Percentiles rank a stretch among this genome's conserved stretches.
Evolutionary conservation across 805 yeast species (phyloP).

Genomic region (Nakazawaea pomicola): DNA sequence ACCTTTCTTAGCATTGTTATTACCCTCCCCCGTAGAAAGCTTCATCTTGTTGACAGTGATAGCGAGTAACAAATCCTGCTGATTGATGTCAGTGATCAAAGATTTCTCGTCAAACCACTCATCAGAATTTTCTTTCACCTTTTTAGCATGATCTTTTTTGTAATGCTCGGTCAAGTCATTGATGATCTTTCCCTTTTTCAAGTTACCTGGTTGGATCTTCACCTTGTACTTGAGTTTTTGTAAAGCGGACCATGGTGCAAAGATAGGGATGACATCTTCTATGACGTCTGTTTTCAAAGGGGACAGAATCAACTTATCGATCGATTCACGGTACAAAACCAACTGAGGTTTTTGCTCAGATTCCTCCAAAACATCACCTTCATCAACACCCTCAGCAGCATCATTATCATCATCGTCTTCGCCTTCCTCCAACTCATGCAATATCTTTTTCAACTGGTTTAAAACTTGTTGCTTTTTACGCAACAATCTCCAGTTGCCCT

Average conservation of each 20-base stretch:
- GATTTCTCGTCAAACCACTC: conserved; percentile 75
- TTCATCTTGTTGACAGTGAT: conserved; percentile 72
- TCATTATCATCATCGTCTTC: conserved; percentile 15
- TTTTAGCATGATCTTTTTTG: conserved; percentile 21
- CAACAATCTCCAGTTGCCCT: conserved; percentile 8
- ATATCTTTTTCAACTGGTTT: conserved; percentile 25
- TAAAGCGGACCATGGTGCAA: conserved; percentile 89
- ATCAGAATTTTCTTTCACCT: conserved; percentile 11
- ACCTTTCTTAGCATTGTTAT: conserved; percentile 20
- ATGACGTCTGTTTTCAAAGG: conserved; percentile 48
- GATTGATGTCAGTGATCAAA: conserved; percentile 48
- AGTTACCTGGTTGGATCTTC: conserved; percentile 72
- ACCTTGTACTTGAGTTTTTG: conserved; percentile 73
- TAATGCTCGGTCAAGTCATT: conserved; percentile 56
- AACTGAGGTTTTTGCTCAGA: conserved; percentile 25
- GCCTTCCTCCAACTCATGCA: conserved; percentile 22
- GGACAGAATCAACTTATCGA: conserved; percentile 32
- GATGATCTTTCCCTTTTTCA: conserved; percentile 85
- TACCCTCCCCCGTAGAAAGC: conserved; percentile 31
- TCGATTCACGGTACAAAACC: conserved; percentile 23
- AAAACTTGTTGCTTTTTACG: conserved; percentile 25
- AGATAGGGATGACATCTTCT: conserved; percentile 69
- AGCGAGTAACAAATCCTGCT: conserved; percentile 60
- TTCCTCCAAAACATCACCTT: conserved; percentile 25
- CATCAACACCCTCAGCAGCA: conserved; percentile 28